Base-by-base conservation (phyloP, 345 rosid species). In the Hibiscus syriacus region DNA sequence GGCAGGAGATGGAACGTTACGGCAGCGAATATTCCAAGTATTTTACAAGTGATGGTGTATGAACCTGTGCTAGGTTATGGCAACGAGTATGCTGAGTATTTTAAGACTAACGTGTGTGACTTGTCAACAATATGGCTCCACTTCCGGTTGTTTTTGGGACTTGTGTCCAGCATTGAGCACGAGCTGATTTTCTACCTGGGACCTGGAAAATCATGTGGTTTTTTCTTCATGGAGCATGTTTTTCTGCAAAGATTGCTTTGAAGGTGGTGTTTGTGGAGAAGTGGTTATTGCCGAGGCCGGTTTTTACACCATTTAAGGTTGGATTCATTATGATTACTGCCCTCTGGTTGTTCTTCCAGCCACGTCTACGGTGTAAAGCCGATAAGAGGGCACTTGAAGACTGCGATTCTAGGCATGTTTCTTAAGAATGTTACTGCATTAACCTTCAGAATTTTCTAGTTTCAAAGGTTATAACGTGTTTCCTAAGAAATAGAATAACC, bases 1-100 rank as follows among this genome's bases (percentile, higher is more conserved):
- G 94, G 92, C 4, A 76, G 68, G 17, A 76, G 92, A 70, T 86
- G 94, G 92, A 90, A 90, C 79, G 66, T 87, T 23, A 74, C 69
- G 81, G 90, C 82, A 63, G 27, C 81, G 0, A 34, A 78, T 1
- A 83, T 88, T 71, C 65, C 88, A 1, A 80, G 77, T 1, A 83
- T 87, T 70, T 63, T 86, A 1, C 80, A 72, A 8, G 76, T 87
- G 3, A 77, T 92, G 11, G 84, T 88, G 0, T n/a, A n/a, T n/a
- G n/a, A n/a, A n/a, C n/a, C n/a, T n/a, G n/a, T n/a, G n/a, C n/a
- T n/a, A 73, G 0, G 2, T 66, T 2, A 2, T 74, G 17, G n/a
- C n/a, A n/a, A n/a, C n/a, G n/a, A n/a, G n/a, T 3, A n/a, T 66
- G n/a, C 34, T 17, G 50, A 77, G 0, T 55, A 68, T 3, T 20